Conservation (phyloP, 768 basidiomycete genomes). For the Podaxis pistillaris region DNA sequence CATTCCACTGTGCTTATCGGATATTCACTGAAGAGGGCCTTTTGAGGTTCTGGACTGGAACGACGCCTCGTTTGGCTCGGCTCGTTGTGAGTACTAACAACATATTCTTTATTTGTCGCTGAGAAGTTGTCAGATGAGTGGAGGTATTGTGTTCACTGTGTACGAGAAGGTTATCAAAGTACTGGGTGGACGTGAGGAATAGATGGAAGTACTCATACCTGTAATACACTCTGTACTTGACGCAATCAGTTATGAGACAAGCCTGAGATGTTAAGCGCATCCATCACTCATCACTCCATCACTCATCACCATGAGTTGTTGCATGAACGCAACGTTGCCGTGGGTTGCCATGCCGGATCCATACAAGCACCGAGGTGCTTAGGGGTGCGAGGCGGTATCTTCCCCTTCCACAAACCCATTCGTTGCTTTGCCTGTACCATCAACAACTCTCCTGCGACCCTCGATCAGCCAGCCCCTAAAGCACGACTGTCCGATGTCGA, state of each 20-base stretch:
- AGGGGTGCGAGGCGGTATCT: too few relatives aligned
- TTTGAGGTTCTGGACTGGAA: conserved; percentile 93
- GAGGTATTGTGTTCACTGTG: conserved; percentile 90
- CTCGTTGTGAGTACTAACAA: conserved; percentile 61
- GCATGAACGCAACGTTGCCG: too few relatives aligned
- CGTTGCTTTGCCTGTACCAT: too few relatives aligned
- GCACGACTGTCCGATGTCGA: neutral
- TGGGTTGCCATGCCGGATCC: too few relatives aligned
- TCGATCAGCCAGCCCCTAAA: neutral
- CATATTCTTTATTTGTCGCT: neutral
- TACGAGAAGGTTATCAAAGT: conserved; percentile 79
- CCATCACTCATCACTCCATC: too few relatives aligned
- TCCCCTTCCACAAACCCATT: too few relatives aligned
- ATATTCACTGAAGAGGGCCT: conserved; percentile 94
- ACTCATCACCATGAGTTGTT: too few relatives aligned
- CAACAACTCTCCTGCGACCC: neutral
- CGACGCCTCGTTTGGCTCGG: conserved; percentile 84
- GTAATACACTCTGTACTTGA: neutral
- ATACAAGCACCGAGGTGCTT: too few relatives aligned
- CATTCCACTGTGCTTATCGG: conserved; percentile 93
- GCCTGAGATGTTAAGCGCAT: too few relatives aligned
- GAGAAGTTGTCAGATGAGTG: conserved; percentile 61
- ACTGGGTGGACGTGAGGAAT: conserved; percentile 9
- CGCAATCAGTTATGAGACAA: neutral
- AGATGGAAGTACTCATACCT: neutral